Conservation (phyloP, 495 filamentous ascomycete species). For the Polyplosphaeria fusca region DNA sequence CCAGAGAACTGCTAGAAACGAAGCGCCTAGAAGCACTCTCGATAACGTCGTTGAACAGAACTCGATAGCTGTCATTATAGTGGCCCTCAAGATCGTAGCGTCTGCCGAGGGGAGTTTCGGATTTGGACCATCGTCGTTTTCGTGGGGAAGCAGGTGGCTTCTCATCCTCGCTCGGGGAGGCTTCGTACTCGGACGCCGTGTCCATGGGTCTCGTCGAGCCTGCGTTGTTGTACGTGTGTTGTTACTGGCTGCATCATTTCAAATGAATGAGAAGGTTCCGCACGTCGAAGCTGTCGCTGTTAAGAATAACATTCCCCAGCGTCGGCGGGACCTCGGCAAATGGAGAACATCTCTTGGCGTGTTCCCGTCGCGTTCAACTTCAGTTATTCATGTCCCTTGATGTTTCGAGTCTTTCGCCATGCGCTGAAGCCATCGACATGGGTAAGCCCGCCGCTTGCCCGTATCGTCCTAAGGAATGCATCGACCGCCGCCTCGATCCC, state of each 20-base stretch:
- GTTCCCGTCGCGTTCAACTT: too few species aligned
- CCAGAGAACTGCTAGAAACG: background rate
- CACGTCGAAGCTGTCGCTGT: too few species aligned
- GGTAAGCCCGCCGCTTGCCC: background rate
- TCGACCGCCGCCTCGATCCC: conserved; percentile 1
- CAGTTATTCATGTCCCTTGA: too few species aligned
- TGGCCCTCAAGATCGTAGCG: conserved; percentile 8
- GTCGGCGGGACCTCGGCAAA: too few species aligned
- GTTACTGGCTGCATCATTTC: too few species aligned
- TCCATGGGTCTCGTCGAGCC: too few species aligned
- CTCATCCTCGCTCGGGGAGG: too few species aligned
- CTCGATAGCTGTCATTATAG: conserved; percentile 33
- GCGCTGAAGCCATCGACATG: conserved; percentile 17
- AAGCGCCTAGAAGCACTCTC: conserved; percentile 18
- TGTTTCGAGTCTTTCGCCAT: conserved; percentile 27
- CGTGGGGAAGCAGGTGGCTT: background rate
- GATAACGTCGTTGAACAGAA: conserved; percentile 29
- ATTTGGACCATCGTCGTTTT: conserved; percentile 16
- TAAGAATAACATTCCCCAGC: too few species aligned
- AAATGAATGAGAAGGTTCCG: too few species aligned
- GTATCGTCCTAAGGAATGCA: conserved; percentile 2
- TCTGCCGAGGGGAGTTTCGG: conserved; percentile 5
- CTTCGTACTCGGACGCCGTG: too few species aligned
- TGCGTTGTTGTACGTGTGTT: too few species aligned
- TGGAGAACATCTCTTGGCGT: too few species aligned